Base-by-base conservation (phyloP, 2,329 filamentous ascomycete genomes). In the Nemania diffusa region DNA sequence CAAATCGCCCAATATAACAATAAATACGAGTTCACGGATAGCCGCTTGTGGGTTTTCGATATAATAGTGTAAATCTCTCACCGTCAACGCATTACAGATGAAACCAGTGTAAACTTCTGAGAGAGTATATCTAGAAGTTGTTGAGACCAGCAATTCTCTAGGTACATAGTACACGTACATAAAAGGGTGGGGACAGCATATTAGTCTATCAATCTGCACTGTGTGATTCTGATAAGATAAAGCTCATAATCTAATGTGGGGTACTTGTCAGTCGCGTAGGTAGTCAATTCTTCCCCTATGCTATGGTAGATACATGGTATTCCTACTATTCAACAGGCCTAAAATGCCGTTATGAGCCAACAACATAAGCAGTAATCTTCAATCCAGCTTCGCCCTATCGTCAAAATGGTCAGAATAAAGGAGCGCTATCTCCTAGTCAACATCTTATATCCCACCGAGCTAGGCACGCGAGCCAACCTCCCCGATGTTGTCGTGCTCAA, bases 351-450 rank as follows among this genome's bases (percentile, higher is more conserved):
- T 11, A 52, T 32, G 24, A 56, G n/a, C 50, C 24, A 7, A 48
- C 34, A 56, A 15, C 37, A 58, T 42, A 20, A 1, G 50, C 37
- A 46, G 37, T 17, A 40, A 9, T 40, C n/a, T 20, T 6, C 27
- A n/a, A n/a, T 1, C 5, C 37, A n/a, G 8, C 34, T 29, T 55
- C 37, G 37, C 13, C 1, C 2, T 24, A 20, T 15, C 11, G 15
- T 46, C 72, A 81, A 50, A 56, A 97, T 99, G 96, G 96, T 99
- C 67, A 93, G 96, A 77, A 88, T 98, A 73, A 99, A 99, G 81
- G 92, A 97, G 80, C 91, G 96, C 75, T 99, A 99, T 79, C 87
- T 99, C 20, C 89, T 98, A n/a, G 88, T 98, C 69, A 93, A 97
- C 78, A 94, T 98, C 72, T 85, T 98, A 53, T 97, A 97, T 75